These are phyloP conservation scores for Candida ovalis DNA, from an alignment of 805 yeast species.

Conservation along the genomic window DNA sequence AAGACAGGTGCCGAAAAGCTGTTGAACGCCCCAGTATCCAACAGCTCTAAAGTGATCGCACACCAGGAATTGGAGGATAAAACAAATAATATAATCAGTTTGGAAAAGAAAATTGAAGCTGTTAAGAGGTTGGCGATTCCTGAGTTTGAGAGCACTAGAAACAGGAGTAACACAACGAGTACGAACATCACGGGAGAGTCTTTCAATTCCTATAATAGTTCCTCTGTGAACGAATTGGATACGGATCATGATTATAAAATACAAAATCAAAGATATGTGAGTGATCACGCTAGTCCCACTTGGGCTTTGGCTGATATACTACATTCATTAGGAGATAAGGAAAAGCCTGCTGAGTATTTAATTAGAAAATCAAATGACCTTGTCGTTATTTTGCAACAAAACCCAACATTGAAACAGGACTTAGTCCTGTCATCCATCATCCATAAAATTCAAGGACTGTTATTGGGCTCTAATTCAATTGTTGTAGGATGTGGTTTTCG, in stretches of 20 bases:
- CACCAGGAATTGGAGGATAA: slow-evolving; percentile 3
- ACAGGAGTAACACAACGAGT: slow-evolving; percentile 22
- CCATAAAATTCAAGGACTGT: slow-evolving; percentile 49
- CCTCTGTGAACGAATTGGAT: slow-evolving; percentile 12
- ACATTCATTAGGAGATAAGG: slow-evolving; percentile 50
- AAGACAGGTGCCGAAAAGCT: slow-evolving; percentile 2
- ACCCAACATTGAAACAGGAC: slow-evolving; percentile 63
- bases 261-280: not conserved
- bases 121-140: slow-evolving; percentile 15
- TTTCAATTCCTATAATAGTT: slow-evolving; percentile 11
- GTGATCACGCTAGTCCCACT: slow-evolving; percentile 39
- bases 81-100: not conserved
- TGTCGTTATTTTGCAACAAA: slow-evolving; percentile 48
- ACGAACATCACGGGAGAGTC: slow-evolving; percentile 17
- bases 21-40: not conserved
- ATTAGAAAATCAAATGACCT: slow-evolving; percentile 65
- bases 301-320: slow-evolving; percentile 64
- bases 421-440: slow-evolving; percentile 57
- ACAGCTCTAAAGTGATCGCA: not conserved
- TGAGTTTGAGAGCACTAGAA: slow-evolving; percentile 23
- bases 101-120: slow-evolving; percentile 12
- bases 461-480: slow-evolving; percentile 46
- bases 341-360: slow-evolving; percentile 44
- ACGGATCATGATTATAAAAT: slow-evolving; percentile 5
- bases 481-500: slow-evolving; percentile 76